Conservation (phyloP, 352 stramenopile species). For the Peronospora destructor region DNA sequence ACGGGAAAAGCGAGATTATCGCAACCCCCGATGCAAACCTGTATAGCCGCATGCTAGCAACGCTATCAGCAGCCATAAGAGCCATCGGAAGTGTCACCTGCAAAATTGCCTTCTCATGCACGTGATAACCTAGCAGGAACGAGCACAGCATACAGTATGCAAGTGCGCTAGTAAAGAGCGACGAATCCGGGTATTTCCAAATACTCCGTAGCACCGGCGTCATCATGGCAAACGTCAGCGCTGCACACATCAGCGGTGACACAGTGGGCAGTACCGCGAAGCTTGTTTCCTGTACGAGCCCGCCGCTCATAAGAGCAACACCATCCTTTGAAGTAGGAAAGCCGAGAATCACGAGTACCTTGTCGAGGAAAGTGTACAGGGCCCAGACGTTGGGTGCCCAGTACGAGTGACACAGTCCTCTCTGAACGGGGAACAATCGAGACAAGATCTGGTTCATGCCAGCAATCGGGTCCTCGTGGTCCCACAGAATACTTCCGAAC, state of each 20-base stretch:
- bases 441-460: constrained; percentile 85
- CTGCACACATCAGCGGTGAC: constrained; percentile 56
- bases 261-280: constrained; percentile 70
- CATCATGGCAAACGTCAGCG: constrained; percentile 79
- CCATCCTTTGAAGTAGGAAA: constrained; percentile 27
- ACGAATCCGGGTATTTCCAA: constrained; percentile 72
- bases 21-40: constrained; percentile 62
- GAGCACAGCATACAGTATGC: constrained; percentile 90
- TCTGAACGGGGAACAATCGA: constrained; percentile 93
- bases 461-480: constrained; percentile 39
- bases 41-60: constrained; percentile 80
- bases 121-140: constrained; percentile 97
- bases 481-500: constrained; percentile 51
- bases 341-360: constrained; percentile 55
- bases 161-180: constrained; percentile 73
- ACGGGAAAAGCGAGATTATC: constrained; percentile 74
- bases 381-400: constrained; percentile 98
- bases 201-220: constrained; percentile 64
- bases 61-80: constrained; percentile 66
- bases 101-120: constrained; percentile 99
- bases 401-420: constrained; percentile 96
- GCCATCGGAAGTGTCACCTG: constrained; percentile 70
- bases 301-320: constrained; percentile 75
- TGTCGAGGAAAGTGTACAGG: constrained; percentile 90
- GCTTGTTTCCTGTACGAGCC: constrained; percentile 71